Evolutionary conservation across 2,329 filamentous ascomycete genomes (phyloP), one percentile per base, ranked within the genome.

Genomic region (Torrubiellomyces zombiae): DNA sequence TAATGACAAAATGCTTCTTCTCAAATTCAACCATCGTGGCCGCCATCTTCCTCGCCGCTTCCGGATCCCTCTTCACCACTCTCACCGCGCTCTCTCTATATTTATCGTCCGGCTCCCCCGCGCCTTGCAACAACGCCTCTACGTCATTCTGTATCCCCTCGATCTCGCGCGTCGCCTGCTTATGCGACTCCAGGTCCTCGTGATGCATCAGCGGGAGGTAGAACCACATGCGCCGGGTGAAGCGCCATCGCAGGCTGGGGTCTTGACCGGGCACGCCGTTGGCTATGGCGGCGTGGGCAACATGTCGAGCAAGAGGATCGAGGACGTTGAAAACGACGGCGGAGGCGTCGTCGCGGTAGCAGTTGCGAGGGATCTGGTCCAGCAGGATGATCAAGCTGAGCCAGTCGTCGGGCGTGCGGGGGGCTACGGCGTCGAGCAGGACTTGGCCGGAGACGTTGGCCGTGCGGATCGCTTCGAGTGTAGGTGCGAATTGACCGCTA

Each of bases 361-460:
- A 55, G 38, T 76, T 75, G 3, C 72, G 60, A 0, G 70, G 55
- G 20, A 75, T 53, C 38, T 76, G 71, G 32, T 76, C 72, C 3
- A 76, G 55, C 3, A 76, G 51, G 3, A 76, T 35, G 5, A 69
- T 37, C 0, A 75, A 40, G 21, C 56, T 53, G 3, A 76, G 46
- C 44, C 49, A 55, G 32, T 53, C 48, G 5, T 42, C 26, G 1
- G 52, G 39, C 3, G 32, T 29, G 4, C 32, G 25, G 4, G 44
- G 47, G 8, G 38, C 31, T 1, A 40, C 31, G 9, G 39, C 26
- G 5, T 36, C 33, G 17, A 55, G 23, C 23, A 55, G 30, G 19
- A 47, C 39, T 7, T 38, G 25, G 2, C 38, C 43, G 1, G 47
- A 43, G 4, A 38, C 41, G 9, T 42, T 24, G 11, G 36, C 35